A percentile compares a stretch with the other conserved stretches of the same genome.
Evolutionary conservation across 139 green algal genomes (phyloP).

Genomic region (Deuterostichococcus epilithicus): DNA sequence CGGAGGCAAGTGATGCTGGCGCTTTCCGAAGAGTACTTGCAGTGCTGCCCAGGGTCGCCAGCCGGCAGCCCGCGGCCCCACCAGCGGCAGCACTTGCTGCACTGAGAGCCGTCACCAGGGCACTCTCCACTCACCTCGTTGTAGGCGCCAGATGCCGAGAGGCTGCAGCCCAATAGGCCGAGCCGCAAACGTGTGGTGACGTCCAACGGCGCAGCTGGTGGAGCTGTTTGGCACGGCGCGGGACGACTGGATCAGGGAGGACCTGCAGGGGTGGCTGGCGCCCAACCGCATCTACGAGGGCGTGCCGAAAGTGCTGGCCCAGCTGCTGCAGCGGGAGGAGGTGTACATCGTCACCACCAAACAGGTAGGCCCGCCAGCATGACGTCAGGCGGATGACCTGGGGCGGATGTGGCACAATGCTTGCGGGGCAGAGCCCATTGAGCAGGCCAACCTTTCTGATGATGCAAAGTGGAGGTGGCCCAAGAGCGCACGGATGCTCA

Average conservation of each 20-base stretch:
- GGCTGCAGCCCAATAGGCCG: no score
- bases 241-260: conserved; percentile 88
- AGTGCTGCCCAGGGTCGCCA: no score
- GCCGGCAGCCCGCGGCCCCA: no score
- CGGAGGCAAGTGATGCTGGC: conserved; percentile 35
- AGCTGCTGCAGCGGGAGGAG: conserved; percentile 50
- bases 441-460: no score
- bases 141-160: no score
- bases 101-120: no score
- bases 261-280: conserved; percentile 87
- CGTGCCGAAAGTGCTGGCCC: conserved; percentile 61
- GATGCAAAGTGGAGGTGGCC: no score
- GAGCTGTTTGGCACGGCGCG: conserved; percentile 85
- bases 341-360: conserved; percentile 99
- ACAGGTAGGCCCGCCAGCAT: conserved; percentile 52
- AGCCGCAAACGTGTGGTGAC: neutral
- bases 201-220: conserved; percentile 63
- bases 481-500: no score
- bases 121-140: neutral
- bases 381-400: neutral
- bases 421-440: neutral
- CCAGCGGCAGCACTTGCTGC: no score
- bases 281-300: conserved; percentile 92
- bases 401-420: neutral
- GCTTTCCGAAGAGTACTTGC: neutral